These are phyloP conservation scores for Potentilla sterilis DNA, from an alignment of 306 rosid genomes.

Conservation along the genomic window DNA sequence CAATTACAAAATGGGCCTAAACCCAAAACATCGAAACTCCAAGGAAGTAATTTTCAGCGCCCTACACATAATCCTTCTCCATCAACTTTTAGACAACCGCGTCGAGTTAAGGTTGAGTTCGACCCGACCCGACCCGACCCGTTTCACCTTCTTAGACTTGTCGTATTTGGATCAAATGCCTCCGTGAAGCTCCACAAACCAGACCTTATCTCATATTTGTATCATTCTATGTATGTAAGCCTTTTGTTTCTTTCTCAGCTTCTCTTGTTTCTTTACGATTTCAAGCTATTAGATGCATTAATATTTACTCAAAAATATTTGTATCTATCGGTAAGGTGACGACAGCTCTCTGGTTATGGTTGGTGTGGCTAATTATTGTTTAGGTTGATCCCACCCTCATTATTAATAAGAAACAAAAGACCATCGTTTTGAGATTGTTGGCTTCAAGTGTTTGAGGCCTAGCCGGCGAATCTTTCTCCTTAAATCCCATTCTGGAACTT, in stretches of 20 bases:
- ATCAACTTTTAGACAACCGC: no score
- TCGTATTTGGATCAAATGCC: background rate
- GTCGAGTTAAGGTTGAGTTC: background rate
- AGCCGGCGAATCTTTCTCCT: slow-evolving; percentile 1
- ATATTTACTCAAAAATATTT: background rate
- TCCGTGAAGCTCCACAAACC: background rate
- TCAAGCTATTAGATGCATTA: background rate
- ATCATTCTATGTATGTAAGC: background rate
- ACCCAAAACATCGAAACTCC: background rate
- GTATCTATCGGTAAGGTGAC: background rate
- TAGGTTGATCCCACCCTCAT: background rate
- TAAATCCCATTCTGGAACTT: slow-evolving; percentile 1
- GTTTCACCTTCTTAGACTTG: background rate
- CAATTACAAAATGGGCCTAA: background rate
- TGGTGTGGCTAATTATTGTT: background rate
- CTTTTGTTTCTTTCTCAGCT: background rate
- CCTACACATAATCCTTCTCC: no score
- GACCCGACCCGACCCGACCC: background rate
- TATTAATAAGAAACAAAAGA: background rate
- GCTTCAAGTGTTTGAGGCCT: background rate
- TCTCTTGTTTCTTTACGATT: background rate
- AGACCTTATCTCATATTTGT: background rate
- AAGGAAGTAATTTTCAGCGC: no score
- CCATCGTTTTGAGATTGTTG: background rate
- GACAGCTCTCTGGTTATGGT: background rate